These are phyloP conservation scores for Cystobasidium tubakii DNA, from an alignment of 768 basidiomycete genomes.

Conservation along the genomic window DNA sequence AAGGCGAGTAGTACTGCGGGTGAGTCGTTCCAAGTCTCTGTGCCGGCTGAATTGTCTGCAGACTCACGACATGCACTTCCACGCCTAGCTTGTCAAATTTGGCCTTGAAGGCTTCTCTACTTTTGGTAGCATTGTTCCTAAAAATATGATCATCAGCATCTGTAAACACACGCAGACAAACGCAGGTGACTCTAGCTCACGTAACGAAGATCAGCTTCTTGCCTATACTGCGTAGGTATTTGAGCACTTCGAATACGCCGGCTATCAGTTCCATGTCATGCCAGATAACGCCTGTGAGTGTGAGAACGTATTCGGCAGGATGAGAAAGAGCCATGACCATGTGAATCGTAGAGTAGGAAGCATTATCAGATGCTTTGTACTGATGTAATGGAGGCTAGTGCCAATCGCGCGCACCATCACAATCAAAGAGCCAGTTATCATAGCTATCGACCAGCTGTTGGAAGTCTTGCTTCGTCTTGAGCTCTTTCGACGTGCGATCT, in stretches of 20 bases:
- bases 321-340: no score
- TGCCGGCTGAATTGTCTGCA: neutral
- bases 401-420: slow-evolving; percentile 32
- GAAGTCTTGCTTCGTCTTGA: slow-evolving; percentile 27
- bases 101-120: slow-evolving; percentile 72
- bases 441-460: slow-evolving; percentile 38
- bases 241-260: slow-evolving; percentile 38
- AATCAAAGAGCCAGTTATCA: slow-evolving; percentile 45
- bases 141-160: neutral
- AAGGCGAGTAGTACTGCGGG: no score
- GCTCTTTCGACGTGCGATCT: slow-evolving; percentile 1
- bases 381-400: no score
- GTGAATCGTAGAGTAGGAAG: no score
- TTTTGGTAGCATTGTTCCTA: slow-evolving; percentile 96
- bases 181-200: no score
- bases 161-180: no score
- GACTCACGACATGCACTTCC: slow-evolving; percentile 71
- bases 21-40: neutral
- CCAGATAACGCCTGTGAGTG: slow-evolving; percentile 46
- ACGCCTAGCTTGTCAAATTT: slow-evolving; percentile 89
- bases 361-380: no score
- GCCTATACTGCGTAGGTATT: slow-evolving; percentile 36
- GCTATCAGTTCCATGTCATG: slow-evolving; percentile 43
- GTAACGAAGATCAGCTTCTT: slow-evolving; percentile 44
- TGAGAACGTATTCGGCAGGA: no score